A percentile compares a stretch with the other conserved stretches of the same genome.
These are phyloP conservation scores for Fusarium circinatum DNA, from an alignment of 2,329 filamentous ascomycete genomes.

Conservation along the genomic window DNA sequence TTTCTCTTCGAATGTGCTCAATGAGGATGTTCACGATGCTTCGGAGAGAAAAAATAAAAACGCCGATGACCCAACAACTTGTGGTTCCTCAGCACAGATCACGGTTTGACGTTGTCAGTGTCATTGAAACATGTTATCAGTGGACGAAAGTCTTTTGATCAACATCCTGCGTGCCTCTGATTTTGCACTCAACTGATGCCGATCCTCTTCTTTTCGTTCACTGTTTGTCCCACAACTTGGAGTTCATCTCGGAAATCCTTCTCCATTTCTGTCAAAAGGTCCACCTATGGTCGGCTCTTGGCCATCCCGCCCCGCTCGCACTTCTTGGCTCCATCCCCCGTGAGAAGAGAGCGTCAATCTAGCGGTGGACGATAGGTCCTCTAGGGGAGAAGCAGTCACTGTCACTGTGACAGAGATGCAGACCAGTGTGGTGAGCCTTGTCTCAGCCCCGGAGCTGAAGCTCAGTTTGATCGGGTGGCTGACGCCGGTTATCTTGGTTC, in stretches of 20 bases:
- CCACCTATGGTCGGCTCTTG: conserved; percentile 32
- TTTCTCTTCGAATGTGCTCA: conserved; percentile 1
- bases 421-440: conserved; percentile 1
- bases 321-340: conserved; percentile 18
- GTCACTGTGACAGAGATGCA: conserved; percentile 4
- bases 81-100: conserved; percentile 19
- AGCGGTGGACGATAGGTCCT: conserved; percentile 37
- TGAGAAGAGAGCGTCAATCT: conserved; percentile 42
- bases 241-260: conserved; percentile 38
- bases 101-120: not conserved
- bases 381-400: conserved; percentile 1
- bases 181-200: conserved; percentile 29
- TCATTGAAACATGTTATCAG: conserved; percentile 11
- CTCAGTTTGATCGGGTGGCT: conserved; percentile 30
- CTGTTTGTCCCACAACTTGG: conserved; percentile 24
- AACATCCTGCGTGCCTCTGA: conserved; percentile 30
- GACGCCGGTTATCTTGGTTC: conserved; percentile 28
- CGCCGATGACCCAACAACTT: conserved; percentile 19
- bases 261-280: conserved; percentile 16
- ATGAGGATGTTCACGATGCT: conserved; percentile 36
- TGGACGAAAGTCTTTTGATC: conserved; percentile 27
- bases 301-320: conserved; percentile 37
- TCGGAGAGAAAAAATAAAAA: conserved; percentile 22
- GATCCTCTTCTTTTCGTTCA: conserved; percentile 32
- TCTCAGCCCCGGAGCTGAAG: conserved; percentile 29